A percentile compares a stretch with the other conserved stretches of the same genome.
phyloP scores from a whole-genome alignment of 768 basidiomycete genomes.

The Leccinum truebloodii region DNA sequence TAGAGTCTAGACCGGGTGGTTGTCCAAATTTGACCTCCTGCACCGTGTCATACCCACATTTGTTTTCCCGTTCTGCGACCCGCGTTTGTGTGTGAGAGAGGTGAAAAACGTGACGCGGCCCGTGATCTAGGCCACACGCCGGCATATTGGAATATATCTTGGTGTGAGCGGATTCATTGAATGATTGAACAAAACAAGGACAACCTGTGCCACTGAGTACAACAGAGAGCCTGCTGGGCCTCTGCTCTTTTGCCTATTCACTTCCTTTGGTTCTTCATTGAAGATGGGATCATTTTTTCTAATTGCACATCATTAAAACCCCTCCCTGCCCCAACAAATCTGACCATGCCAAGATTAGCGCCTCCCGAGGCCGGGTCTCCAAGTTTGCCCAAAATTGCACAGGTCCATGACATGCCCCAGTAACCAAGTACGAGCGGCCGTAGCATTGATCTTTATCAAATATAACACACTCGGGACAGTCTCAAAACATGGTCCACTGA shows the following conservation, averaged over 20 bases:
- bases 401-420: background rate
- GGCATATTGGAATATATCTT: background rate
- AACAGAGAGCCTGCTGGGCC: background rate
- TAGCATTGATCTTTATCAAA: background rate
- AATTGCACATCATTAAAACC: background rate
- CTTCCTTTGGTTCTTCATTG: background rate
- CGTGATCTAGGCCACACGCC: background rate
- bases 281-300: background rate
- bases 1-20: background rate
- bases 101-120: background rate
- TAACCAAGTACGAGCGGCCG: background rate
- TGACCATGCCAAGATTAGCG: background rate
- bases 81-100: background rate
- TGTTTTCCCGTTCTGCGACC: background rate
- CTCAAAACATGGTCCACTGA: background rate
- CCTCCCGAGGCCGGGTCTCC: background rate
- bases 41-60: background rate
- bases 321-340: background rate
- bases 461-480: background rate
- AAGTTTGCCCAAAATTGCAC: background rate
- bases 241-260: background rate
- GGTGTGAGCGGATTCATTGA: background rate
- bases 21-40: background rate
- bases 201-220: background rate
- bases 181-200: background rate